Evolutionary conservation across 768 basidiomycete genomes (phyloP), one percentile per base, ranked within the genome.

Genomic region (Thelephora ganbajun): DNA sequence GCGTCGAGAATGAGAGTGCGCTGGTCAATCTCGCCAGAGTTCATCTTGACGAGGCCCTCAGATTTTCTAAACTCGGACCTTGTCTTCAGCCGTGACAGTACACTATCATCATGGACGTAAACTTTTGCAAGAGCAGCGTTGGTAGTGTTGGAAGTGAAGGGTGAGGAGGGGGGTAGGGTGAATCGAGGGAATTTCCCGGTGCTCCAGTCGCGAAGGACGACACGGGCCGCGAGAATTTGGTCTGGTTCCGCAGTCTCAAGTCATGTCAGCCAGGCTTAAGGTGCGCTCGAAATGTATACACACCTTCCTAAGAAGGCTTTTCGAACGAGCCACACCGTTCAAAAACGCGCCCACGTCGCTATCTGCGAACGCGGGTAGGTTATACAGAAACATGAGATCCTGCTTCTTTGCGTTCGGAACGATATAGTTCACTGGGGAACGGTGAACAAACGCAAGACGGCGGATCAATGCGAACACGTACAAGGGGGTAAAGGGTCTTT

Each of bases 331-430:
- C 35, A 93, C 64, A 42, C 77, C 78, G 20, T 79, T 70, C 34
- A 96, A 69, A 71, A 94, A 92, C 0, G 81, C 79, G 19, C 70
- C 69, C 5, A 72, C 59, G 55, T 92, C 79, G 2, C 82, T 80
- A 41, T 69, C 68, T 7, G 73, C 54, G 61, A 93, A 92, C 6
- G 82, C 86, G 2, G 92, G 86, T 12, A 91, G 68, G 54, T 73
- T 79, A 66, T 93, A 94, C 44, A 80, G 66, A n/a, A 94, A 64
- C 85, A 93, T 92, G 36, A 96, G 69, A 61, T 94, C 92, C 58
- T 92, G 82, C 30, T 73, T 64, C 54, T 74, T 76, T 2, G 84
- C 77, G 22, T 77, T 75, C 34, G 73, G 61, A 19, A 92, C 70
- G 50, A 96, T 75, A 52, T 83, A 72, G 14, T 71, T 62, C 48